A percentile compares a stretch with the other conserved stretches of the same genome.
Conservation (phyloP, 345 rosid genomes). For the Toxicodendron radicans region DNA sequence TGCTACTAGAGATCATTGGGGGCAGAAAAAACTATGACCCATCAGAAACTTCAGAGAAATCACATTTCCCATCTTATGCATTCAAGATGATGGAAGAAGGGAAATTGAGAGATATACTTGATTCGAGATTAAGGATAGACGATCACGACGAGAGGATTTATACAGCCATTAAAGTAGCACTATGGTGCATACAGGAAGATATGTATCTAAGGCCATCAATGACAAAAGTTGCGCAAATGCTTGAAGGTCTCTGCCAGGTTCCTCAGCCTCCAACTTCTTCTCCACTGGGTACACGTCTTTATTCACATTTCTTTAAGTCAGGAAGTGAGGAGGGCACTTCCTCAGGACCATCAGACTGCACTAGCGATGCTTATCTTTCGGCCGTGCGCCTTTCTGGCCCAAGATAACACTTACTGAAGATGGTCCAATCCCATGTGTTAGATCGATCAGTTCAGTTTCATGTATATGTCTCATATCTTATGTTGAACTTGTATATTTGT, state of each 20-base stretch:
- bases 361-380: slow-evolving; percentile 67
- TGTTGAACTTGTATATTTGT: slow-evolving; percentile 16
- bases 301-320: slow-evolving; percentile 41
- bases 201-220: slow-evolving; percentile 78
- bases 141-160: slow-evolving; percentile 48
- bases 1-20: slow-evolving; percentile 78
- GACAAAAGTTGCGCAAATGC: slow-evolving; percentile 93
- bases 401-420: slow-evolving; percentile 47
- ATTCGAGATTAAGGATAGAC: slow-evolving; percentile 46
- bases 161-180: slow-evolving; percentile 66
- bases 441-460: not conserved
- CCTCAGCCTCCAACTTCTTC: slow-evolving; percentile 64
- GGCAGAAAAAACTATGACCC: slow-evolving; percentile 83
- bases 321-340: slow-evolving; percentile 66
- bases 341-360: slow-evolving; percentile 73
- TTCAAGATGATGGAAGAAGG: slow-evolving; percentile 95
- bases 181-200: slow-evolving; percentile 96
- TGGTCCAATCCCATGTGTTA: not conserved
- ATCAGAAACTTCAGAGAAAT: slow-evolving; percentile 62
- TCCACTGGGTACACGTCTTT: slow-evolving; percentile 61
- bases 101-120: slow-evolving; percentile 62
- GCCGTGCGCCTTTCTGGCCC: slow-evolving; percentile 91
- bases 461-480: not conserved
- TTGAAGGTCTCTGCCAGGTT: slow-evolving; percentile 74
- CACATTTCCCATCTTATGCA: slow-evolving; percentile 83